Base-by-base conservation (phyloP, 2,329 filamentous ascomycete genomes). In the Fusarium proliferatum region DNA sequence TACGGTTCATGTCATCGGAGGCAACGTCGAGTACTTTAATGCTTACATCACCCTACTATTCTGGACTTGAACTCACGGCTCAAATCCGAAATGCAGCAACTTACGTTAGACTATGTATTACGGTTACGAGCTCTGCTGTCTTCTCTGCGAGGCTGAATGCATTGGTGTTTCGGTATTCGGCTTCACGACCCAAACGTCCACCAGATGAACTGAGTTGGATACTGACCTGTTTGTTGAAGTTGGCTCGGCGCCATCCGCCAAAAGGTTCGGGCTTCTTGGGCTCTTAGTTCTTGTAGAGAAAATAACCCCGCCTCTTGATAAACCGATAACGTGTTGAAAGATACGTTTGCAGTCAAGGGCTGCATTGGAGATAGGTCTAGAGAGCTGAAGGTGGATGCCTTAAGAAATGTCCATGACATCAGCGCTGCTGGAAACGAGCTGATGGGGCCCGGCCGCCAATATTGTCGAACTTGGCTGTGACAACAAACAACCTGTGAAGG, bases 31-130 rank as follows among this genome's bases (percentile, higher is more conserved):
- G 42, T 26, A 33, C 28, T 7, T 12, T 33, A 33, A 33, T 71
- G 71, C 71, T 73, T 71, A 71, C 66, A 71, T 73, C 70, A 71
- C 53, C 62, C 58, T 73, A 55, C 45, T 63, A n/a, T 67, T 67
- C 42, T 63, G 57, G 61, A 30, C 59, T 71, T 17, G 23, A 42
- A 56, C 17, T 33, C 51, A 28, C 19, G 67, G 46, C 52, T 58
- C 39, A 48, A 30, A 60, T 60, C 19, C 19, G 34, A 59, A 57
- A 46, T 17, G 38, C 23, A 59, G 23, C n/a, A 34, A 58, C 46
- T 72, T 46, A 51, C 33, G 56, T 58, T 64, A 49, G 38, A 38
- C 41, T 42, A n/a, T 39, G 51, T 38, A 52, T 67, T 64, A 41
- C 63, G 56, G 42, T 52, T 57, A n/a, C 33, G 38, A 62, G 45